Percentiles rank a stretch among this genome's conserved stretches.
Evolutionary conservation across 352 stramenopile species (phyloP).

Genomic region (Thalassiosira exigua): DNA sequence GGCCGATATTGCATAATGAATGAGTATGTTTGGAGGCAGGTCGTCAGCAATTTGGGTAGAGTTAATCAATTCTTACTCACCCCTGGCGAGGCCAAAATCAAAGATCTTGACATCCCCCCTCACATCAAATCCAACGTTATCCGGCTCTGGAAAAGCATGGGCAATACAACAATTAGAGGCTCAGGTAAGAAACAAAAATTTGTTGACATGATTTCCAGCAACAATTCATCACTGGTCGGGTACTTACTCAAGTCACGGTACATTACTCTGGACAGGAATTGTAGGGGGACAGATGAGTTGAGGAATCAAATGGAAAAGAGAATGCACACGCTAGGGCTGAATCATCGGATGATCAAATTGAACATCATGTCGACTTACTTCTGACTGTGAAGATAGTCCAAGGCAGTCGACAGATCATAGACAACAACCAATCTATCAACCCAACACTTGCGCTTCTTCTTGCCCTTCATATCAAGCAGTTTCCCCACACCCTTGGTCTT

Average conservation of each 20-base stretch:
- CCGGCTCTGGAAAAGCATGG: constrained; percentile 49
- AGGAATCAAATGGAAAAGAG: no score
- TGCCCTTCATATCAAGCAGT: constrained; percentile 68
- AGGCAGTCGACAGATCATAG: constrained; percentile 79
- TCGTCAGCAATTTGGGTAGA: no score
- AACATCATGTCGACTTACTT: constrained; percentile 60
- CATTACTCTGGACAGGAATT: constrained; percentile 63
- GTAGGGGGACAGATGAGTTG: no score
- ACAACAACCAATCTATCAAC: constrained; percentile 72
- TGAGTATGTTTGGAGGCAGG: no score
- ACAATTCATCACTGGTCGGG: no score
- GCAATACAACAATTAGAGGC: no score
- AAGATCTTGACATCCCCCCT: constrained; percentile 67
- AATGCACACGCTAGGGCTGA: no score
- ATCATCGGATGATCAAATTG: neutral
- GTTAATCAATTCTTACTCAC: constrained; percentile 18
- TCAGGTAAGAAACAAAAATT: no score
- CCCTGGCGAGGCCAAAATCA: constrained; percentile 72
- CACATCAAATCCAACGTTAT: constrained; percentile 82
- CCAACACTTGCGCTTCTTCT: constrained; percentile 72
- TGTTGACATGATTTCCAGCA: constrained; percentile 17
- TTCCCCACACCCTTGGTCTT: constrained; percentile 55
- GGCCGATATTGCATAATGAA: no score
- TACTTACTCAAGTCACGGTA: constrained; percentile 81
- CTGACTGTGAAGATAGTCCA: constrained; percentile 79